phyloP scores from a whole-genome alignment of 495 filamentous ascomycete species.

The Penicillium cosmopolitanum region DNA sequence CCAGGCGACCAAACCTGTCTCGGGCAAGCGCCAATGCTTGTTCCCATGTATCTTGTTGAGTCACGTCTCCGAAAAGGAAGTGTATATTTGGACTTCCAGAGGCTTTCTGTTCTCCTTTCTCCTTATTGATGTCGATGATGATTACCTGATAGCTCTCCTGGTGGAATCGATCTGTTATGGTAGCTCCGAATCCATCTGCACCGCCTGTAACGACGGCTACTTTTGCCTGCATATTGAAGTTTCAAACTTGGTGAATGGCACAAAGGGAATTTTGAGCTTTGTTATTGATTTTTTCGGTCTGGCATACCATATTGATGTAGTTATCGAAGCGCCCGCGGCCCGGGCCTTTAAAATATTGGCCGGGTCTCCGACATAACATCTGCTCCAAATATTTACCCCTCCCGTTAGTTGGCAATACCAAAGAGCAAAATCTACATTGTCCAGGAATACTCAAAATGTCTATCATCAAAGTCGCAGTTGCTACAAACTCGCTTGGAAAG shows the following conservation, averaged over 20 bases:
- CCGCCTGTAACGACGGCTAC: slow-evolving; percentile 6
- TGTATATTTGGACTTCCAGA: slow-evolving; percentile 4
- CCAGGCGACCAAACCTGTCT: slow-evolving; percentile 9
- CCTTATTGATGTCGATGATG: slow-evolving; percentile 8
- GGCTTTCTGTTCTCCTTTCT: slow-evolving; percentile 9
- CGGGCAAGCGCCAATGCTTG: slow-evolving; percentile 9
- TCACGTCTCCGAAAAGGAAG: slow-evolving; percentile 12
- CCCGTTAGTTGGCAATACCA: background rate
- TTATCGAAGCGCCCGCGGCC: background rate
- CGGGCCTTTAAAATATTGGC: background rate
- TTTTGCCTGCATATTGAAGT: background rate
- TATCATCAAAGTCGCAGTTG: slow-evolving; percentile 18
- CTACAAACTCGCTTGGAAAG: slow-evolving; percentile 22
- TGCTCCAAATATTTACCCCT: background rate
- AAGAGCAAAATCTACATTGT: background rate
- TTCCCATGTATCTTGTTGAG: slow-evolving; percentile 14
- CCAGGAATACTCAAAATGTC: slow-evolving; percentile 4
- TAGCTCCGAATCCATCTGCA: slow-evolving; percentile 19
- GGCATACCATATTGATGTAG: background rate
- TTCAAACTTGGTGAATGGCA: background rate
- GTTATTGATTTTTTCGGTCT: background rate
- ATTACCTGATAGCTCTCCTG: slow-evolving; percentile 13
- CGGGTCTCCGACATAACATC: background rate
- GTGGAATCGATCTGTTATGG: slow-evolving; percentile 15
- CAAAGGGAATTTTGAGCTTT: background rate